These are phyloP conservation scores for Cystofilobasidium capitatum DNA, from an alignment of 768 basidiomycete genomes.

Conservation along the genomic window DNA sequence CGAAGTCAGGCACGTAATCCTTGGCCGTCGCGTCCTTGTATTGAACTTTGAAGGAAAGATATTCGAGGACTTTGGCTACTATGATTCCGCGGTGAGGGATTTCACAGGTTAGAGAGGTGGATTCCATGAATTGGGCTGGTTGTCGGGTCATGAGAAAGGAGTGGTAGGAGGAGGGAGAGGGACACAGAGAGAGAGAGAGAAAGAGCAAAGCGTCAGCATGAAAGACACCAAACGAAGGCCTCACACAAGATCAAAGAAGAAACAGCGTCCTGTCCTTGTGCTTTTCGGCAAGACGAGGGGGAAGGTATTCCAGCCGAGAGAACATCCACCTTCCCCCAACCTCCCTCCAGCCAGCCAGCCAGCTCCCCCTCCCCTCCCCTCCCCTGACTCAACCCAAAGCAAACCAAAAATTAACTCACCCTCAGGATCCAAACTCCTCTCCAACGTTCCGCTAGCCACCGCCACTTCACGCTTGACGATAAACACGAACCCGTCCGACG, in stretches of 20 bases:
- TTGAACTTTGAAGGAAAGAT: constrained; percentile 72
- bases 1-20: constrained; percentile 75
- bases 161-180: too few relatives aligned
- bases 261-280: too few relatives aligned
- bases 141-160: constrained; percentile 41
- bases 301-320: too few relatives aligned
- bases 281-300: neutral
- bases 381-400: neutral
- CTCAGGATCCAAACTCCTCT: constrained; percentile 64
- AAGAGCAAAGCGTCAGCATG: too few relatives aligned
- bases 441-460: constrained; percentile 67
- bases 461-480: constrained; percentile 67
- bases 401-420: constrained; percentile 44
- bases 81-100: constrained; percentile 48
- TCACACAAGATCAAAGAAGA: too few relatives aligned
- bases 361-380: constrained; percentile 12
- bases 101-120: neutral
- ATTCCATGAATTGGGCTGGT: neutral
- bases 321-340: neutral
- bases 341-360: constrained; percentile 1
- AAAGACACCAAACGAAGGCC: too few relatives aligned
- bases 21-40: constrained; percentile 58
- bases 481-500: constrained; percentile 70
- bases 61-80: constrained; percentile 80
- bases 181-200: too few relatives aligned